Base-by-base conservation (phyloP, 2,329 filamentous ascomycete species). In the Hyphodiscus sp. region DNA sequence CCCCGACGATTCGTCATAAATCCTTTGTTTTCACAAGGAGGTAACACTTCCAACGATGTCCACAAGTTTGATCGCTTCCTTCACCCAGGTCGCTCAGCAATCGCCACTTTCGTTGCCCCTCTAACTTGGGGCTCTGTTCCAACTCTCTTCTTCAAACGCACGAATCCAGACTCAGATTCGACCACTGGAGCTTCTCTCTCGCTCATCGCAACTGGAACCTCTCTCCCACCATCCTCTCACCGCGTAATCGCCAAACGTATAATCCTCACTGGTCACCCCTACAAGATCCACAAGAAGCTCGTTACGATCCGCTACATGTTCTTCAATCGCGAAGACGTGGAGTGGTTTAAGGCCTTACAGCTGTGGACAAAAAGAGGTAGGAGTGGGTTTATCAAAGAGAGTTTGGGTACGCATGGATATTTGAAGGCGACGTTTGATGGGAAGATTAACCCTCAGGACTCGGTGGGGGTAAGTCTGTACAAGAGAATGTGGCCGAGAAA, bases 241-340 rank as follows among this genome's bases (percentile, higher is more conserved):
- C 86, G 94, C 41, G 86, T 99, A 52, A 83, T 99, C 56, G 91
- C 92, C 64, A 99, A 99, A 75, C 86, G 94, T 50, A 85, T 95
- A 63, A 89, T 97, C 60, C 79, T 99, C 53, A 96, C 94, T 0
- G 95, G 94, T 16, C 92, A 99, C 68, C 94, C 95, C 0, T 96
- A 90, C 79, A 96, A 99, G 75, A 99, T 99, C 70, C 90, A 99
- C 82, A 96, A 96, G 80, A 91, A 87, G 72, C 78, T 99, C 20
- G 94, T 99, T 55, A 99, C 95, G 0, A 86, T 99, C 46, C 86
- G 94, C 29, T 99, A 99, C 80, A 99, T 99, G 95, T 99, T 99
- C 80, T 99, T 99, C 83, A 95, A 92, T 76, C 78, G 87, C 47
- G 89, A 92, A 65, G 95, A 99, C 61, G 89, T 99, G 30, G 83